These are phyloP conservation scores for Capsella rubella DNA, from an alignment of 441 rosid genomes.

Conservation along the genomic window DNA sequence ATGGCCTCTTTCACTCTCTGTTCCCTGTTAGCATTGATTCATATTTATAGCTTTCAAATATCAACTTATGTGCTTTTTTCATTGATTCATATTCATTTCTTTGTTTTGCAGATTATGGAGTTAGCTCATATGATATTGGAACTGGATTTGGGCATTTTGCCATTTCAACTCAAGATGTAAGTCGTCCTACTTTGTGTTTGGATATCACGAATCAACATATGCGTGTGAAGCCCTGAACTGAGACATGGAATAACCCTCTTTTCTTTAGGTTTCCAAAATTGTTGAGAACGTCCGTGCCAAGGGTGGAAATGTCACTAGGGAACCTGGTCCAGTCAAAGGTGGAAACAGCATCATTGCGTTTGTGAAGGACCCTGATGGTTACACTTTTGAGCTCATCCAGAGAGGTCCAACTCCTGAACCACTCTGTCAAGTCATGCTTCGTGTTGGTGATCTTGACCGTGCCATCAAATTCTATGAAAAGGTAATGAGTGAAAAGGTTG, in stretches of 20 bases:
- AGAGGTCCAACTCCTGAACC: conserved; percentile 94
- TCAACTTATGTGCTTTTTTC: not conserved
- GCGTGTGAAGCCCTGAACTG: conserved; percentile 23
- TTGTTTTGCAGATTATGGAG: conserved; percentile 77
- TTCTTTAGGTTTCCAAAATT: conserved; percentile 76
- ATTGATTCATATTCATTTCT: conserved; percentile 10
- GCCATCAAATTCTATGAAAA: conserved; percentile 77
- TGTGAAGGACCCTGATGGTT: conserved; percentile 99
- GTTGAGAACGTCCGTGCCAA: conserved; percentile 79
- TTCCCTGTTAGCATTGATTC: conserved; percentile 11
- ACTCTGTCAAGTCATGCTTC: conserved; percentile 97
- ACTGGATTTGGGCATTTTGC: conserved; percentile 97
- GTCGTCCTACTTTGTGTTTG: conserved; percentile 25
- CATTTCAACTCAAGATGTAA: conserved; percentile 87
- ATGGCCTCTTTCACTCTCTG: conserved; percentile 30
- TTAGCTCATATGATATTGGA: conserved; percentile 90
- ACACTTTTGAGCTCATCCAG: conserved; percentile 85
- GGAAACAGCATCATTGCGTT: conserved; percentile 78
- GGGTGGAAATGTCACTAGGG: conserved; percentile 82
- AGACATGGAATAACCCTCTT: not conserved
- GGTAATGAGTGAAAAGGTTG: conserved; percentile 22
- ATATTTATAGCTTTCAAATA: not conserved
- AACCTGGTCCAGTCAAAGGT: conserved; percentile 98
- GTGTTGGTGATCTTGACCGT: conserved; percentile 88
- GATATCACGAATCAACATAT: conserved; percentile 15